Evolutionary conservation across 2,329 filamentous ascomycete genomes (phyloP), one percentile per base, ranked within the genome.

Genomic region (Sporothrix brunneoviolacea): DNA sequence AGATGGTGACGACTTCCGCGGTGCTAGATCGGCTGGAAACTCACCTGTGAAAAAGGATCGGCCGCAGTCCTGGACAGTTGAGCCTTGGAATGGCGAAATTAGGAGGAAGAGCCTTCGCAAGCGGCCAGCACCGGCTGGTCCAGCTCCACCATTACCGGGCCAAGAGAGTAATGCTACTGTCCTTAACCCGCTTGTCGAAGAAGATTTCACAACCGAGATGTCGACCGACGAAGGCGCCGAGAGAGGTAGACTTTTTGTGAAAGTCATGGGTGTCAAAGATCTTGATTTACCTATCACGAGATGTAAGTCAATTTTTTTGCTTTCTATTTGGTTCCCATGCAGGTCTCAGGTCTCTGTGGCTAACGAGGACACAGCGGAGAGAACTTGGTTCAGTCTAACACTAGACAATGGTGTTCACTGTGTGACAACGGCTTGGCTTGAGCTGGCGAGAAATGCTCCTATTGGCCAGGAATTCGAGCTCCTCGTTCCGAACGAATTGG

Each of bases 391-490:
- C 71, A 91, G 91, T 60, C 78, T 98, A 10, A 98, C 93, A 0
- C 78, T 98, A n/a, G 93, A 98, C 68, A 98, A 98, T 57, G 93
- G 93, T 22, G 81, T 98, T 1, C 93, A 98, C 66, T 98, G 93
- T 62, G 93, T 98, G 15, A 98, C 93, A 0, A 98, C 93, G 4
- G 85, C 90, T 1, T 96, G 90, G 88, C 76, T 97, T 8, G 93
- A 98, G 66, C 75, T 98, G 53, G 90, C 89, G 18, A 86, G 87
- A 59, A 91, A 87, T 53, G 91, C 93, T 2, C 90, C 93, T 0
- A 97, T 98, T 59, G 93, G 91, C 7, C 93, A 98, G 64, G 93
- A 98, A 65, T 98, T 98, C 60, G 93, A 98, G 70, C 82, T 98
- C 39, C 91, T 97, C 28, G 93, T 98, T 22, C 84, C 94, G 44